Evolutionary conservation across 441 rosid genomes (phyloP).

Genomic region (Oxalis stricta): DNA sequence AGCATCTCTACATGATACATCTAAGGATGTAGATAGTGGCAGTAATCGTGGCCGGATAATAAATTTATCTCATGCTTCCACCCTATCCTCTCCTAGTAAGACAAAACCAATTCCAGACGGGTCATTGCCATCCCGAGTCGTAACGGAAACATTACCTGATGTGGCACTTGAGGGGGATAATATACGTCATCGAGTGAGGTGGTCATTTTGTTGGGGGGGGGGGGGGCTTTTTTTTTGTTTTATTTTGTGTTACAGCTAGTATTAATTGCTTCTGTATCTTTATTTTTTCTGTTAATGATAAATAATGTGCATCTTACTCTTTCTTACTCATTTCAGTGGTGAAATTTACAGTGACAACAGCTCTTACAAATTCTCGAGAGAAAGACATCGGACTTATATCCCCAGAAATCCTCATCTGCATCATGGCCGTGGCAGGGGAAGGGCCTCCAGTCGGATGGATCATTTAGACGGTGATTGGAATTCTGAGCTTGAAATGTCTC

Average conservation of each 20-base stretch:
- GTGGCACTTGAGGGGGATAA: conserved; percentile 35
- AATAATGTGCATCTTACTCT: conserved; percentile 1
- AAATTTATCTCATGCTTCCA: conserved; percentile 40
- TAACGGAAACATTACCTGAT: conserved; percentile 50
- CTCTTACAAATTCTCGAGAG: conserved; percentile 40
- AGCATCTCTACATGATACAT: conserved; percentile 21
- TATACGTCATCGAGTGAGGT: conserved; percentile 61
- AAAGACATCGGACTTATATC: conserved; percentile 39
- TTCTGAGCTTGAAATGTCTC: conserved; percentile 30
- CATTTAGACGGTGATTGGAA: conserved; percentile 29
- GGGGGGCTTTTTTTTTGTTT: conserved; percentile 6
- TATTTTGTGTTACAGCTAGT: background rate
- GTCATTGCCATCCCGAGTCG: conserved; percentile 28
- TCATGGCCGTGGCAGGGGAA: conserved; percentile 53
- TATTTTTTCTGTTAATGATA: background rate
- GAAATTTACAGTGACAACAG: conserved; percentile 29
- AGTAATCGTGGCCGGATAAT: conserved; percentile 47
- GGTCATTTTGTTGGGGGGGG: conserved; percentile 38
- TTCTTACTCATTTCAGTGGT: conserved; percentile 30
- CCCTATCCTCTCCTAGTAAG: conserved; percentile 31
- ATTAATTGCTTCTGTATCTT: background rate
- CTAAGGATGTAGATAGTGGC: conserved; percentile 27
- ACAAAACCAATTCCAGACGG: conserved; percentile 30
- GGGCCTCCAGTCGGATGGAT: conserved; percentile 38
- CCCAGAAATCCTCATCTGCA: conserved; percentile 45